phyloP scores from a whole-genome alignment of 2,329 filamentous ascomycete genomes.

The Pseudofabraea citricarpa region DNA sequence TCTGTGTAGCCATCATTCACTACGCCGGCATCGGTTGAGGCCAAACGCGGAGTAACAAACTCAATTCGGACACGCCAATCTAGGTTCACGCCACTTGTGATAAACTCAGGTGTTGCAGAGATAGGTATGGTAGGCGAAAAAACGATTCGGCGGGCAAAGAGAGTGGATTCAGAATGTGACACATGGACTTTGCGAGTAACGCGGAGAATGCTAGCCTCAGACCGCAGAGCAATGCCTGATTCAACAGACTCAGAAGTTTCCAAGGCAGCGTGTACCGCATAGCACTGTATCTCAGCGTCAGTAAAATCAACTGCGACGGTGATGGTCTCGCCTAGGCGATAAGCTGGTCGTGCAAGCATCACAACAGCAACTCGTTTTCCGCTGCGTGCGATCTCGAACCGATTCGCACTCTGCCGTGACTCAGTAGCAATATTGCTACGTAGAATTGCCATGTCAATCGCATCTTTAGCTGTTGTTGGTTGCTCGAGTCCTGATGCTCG shows the following conservation, averaged over 20 bases:
- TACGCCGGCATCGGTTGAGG: slow-evolving; percentile 26
- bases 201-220: slow-evolving; percentile 77
- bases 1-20: slow-evolving; percentile 31
- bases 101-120: slow-evolving; percentile 81
- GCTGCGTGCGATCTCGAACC: slow-evolving; percentile 91
- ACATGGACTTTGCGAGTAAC: slow-evolving; percentile 81
- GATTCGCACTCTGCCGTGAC: slow-evolving; percentile 77
- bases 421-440: slow-evolving; percentile 67
- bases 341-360: slow-evolving; percentile 81
- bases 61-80: slow-evolving; percentile 89
- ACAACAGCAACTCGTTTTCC: slow-evolving; percentile 89
- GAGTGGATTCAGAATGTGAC: slow-evolving; percentile 72
- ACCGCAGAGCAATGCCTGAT: slow-evolving; percentile 74
- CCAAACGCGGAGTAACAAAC: slow-evolving; percentile 73
- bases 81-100: slow-evolving; percentile 81
- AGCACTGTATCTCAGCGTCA: slow-evolving; percentile 72
- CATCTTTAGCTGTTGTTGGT: slow-evolving; percentile 66
- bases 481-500: slow-evolving; percentile 52
- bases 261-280: slow-evolving; percentile 76
- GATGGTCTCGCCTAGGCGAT: slow-evolving; percentile 83
- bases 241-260: slow-evolving; percentile 86
- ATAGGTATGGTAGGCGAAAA: slow-evolving; percentile 83
- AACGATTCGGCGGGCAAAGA: slow-evolving; percentile 73
- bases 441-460: slow-evolving; percentile 87
- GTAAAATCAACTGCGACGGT: slow-evolving; percentile 81